Base-by-base conservation (phyloP, 768 basidiomycete genomes). In the Porphyrellus cyaneotinctus region DNA sequence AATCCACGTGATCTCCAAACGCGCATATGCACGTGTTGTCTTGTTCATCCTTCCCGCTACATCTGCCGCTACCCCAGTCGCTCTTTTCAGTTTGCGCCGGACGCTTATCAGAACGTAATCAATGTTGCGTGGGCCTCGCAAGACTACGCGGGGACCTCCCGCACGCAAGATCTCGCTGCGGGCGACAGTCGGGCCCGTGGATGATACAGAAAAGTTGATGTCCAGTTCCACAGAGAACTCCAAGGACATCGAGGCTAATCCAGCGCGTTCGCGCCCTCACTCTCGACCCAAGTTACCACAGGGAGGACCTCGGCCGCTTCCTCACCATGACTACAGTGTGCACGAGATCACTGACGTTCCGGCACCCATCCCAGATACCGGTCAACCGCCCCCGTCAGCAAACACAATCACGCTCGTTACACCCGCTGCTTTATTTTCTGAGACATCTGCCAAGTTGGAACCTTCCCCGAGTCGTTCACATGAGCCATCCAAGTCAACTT, bases 301-400 rank as follows among this genome's bases (percentile, higher is more conserved):
- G 7, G 39, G 38, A 9, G 39, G 38, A 9, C 52, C 63, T 32
- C 63, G 50, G 33, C 39, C 49, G 23, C 36, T 28, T n/a, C 46
- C 58, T 15, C 54, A 66, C 33, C 53, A 53, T 15, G 62, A 67
- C 47, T 70, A 67, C 30, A 59, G 61, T 20, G 58, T 24, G 31
- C 66, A 68, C 31, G 69, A 70, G 35, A 53, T 69, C 32, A 58
- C 54, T 43, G 51, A 70, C 20, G 65, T 59, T 35, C 64, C 69
- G n/a, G 62, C 56, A 47, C 67, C 67, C 15, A 54, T 60, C 54
- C 67, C 57, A 63, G 69, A 58, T 58, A 72, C 66, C 51, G 70
- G 58, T 54, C 59, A 54, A 54, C 69, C 49, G 58, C 69, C 53
- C 46, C 70, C 54, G 41, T 63, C 60, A 45, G 44, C 31, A 43